These are phyloP conservation scores for Benincasa hispida DNA, from an alignment of 306 rosid genomes.

Conservation along the genomic window DNA sequence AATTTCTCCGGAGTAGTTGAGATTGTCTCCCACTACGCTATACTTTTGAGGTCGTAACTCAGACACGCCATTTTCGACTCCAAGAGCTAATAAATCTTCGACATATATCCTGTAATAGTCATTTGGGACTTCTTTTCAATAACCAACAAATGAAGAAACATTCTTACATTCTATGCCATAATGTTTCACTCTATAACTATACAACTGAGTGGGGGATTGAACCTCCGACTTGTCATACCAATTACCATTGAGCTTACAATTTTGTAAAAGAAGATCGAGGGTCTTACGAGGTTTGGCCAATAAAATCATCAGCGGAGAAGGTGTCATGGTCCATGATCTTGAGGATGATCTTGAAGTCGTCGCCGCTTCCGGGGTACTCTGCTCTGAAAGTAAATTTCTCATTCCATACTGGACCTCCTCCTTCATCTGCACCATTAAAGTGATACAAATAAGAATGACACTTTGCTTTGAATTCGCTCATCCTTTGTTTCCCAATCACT, in stretches of 20 bases:
- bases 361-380: conserved; percentile 73
- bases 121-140: not conserved
- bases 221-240: too few species aligned
- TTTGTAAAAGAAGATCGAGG: not conserved
- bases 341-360: conserved; percentile 47
- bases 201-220: too few species aligned
- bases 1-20: conserved; percentile 58
- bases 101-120: conserved; percentile 27
- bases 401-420: conserved; percentile 59
- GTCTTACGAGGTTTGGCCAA: conserved; percentile 66
- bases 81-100: conserved; percentile 46
- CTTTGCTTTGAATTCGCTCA: not conserved
- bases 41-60: conserved; percentile 42
- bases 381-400: conserved; percentile 61
- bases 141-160: not conserved
- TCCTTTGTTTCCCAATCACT: not conserved
- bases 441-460: not conserved
- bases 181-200: not conserved
- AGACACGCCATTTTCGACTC: conserved; percentile 48
- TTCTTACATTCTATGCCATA: not conserved
- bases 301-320: conserved; percentile 55
- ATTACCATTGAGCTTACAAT: not conserved
- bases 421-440: conserved; percentile 39
- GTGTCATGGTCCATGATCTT: conserved; percentile 69
- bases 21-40: conserved; percentile 36